Percentiles rank a stretch among this genome's conserved stretches.
phyloP scores from a whole-genome alignment of 768 basidiomycete genomes.

The Tylopilus sp. region DNA sequence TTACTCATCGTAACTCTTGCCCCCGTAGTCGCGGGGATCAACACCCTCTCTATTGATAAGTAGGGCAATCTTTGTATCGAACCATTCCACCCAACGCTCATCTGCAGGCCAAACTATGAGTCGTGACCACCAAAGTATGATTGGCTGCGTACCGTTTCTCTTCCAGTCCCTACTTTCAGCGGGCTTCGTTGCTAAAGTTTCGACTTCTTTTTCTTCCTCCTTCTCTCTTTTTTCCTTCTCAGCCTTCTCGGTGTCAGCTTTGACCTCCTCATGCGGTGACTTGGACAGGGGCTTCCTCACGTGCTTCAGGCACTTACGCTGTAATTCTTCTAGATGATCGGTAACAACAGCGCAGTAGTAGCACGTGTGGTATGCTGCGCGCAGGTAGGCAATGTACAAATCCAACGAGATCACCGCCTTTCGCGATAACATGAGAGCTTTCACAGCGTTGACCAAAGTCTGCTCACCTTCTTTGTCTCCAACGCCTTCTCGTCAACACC shows the following conservation, averaged over 20 bases:
- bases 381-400: slow-evolving; percentile 89
- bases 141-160: slow-evolving; percentile 54
- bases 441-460: slow-evolving; percentile 11
- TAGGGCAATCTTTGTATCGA: slow-evolving; percentile 83
- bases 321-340: slow-evolving; percentile 92
- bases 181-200: slow-evolving; percentile 29
- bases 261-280: slow-evolving; percentile 56
- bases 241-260: slow-evolving; percentile 45
- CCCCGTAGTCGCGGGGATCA: slow-evolving; percentile 86
- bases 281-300: slow-evolving; percentile 73
- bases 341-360: slow-evolving; percentile 95
- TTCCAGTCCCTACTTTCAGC: slow-evolving; percentile 51
- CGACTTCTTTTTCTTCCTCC: slow-evolving; percentile 42
- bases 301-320: slow-evolving; percentile 93
- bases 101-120: slow-evolving; percentile 45
- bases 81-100: slow-evolving; percentile 84
- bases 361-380: slow-evolving; percentile 90
- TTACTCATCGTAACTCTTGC: slow-evolving; percentile 87
- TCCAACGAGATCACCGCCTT: slow-evolving; percentile 84
- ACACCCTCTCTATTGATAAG: slow-evolving; percentile 75
- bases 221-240: slow-evolving; percentile 48
- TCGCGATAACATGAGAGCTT: slow-evolving; percentile 21
- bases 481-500: slow-evolving; percentile 64
- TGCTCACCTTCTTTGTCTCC: slow-evolving; percentile 67
- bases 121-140: not conserved